phyloP scores from a whole-genome alignment of 179 eudicot genomes.

The Spinacia oleracea region DNA sequence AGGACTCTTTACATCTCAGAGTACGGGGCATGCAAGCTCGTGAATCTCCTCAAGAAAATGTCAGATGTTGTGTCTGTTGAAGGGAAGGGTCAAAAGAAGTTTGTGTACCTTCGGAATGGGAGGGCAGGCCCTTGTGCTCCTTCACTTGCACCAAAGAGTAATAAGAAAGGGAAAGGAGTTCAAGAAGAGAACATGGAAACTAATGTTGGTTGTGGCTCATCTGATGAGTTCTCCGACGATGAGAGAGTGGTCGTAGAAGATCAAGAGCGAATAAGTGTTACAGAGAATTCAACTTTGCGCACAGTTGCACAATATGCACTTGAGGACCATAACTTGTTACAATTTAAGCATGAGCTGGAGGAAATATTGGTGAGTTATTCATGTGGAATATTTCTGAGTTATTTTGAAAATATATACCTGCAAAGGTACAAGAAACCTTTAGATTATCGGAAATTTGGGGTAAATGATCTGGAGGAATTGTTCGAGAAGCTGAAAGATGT shows the following conservation, averaged over 20 bases:
- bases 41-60: conserved; percentile 77
- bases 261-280: conserved; percentile 26
- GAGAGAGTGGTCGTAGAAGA: conserved; percentile 59
- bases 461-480: conserved; percentile 62
- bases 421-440: conserved; percentile 76
- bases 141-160: conserved; percentile 41
- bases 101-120: conserved; percentile 51
- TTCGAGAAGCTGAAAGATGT: conserved; percentile 71
- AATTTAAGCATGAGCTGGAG: conserved; percentile 76
- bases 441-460: conserved; percentile 65
- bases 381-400: conserved; percentile 57
- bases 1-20: conserved; percentile 79
- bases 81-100: conserved; percentile 67
- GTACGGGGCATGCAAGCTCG: conserved; percentile 74
- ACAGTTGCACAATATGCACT: conserved; percentile 13
- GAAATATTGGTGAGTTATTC: conserved; percentile 87
- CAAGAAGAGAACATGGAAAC: conserved; percentile 48
- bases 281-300: conserved; percentile 23
- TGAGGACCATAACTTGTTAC: conserved; percentile 41
- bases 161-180: conserved; percentile 55
- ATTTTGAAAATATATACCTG: conserved; percentile 69
- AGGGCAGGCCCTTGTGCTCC: conserved; percentile 44
- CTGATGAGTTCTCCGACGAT: conserved; percentile 81
- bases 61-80: conserved; percentile 53
- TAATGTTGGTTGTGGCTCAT: conserved; percentile 49